Base-by-base conservation (phyloP, 495 filamentous ascomycete genomes). In the Hyaloscypha hepaticicola region DNA sequence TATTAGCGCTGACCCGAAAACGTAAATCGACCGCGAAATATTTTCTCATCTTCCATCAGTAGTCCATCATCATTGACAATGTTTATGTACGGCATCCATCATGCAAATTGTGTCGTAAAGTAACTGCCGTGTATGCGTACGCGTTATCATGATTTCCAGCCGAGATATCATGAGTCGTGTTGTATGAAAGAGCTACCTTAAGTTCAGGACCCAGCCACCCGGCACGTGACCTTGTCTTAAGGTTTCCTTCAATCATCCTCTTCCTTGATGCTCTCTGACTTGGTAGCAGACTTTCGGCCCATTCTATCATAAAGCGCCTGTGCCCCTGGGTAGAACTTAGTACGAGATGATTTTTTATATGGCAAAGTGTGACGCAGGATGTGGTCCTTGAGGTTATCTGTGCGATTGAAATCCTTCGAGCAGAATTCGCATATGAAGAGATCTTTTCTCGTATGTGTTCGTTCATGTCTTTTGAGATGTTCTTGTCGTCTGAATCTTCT, bases 391-490 rank as follows among this genome's bases (percentile, higher is more conserved):
- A 69, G 51, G 67, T 79, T 79, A 58, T 79, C 77, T 0, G 31
- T 58, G 8, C 77, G 67, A 52, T 34, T 61, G 66, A 78, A 77
- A 0, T 50, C 38, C 27, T 72, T 71, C 3, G 21, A 4, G 55
- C 76, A 78, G 58, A 76, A 76, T 14, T 53, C 52, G 61, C 76
- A 78, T 9, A 41, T 16, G 28, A 55, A 68, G 55, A 60, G 55
- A 7, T 67, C 66, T 5, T 26, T 19, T 2, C 45, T 31, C 5
- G 63, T 63, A 49, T 76, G 68, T 0, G 80, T 85, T 65, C 80
- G 79, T 70, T 82, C 80, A 69, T 90, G 88, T 19, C 87, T 77
- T 73, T 87, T 88, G 1, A 88, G 72, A 63, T 90, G 87, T 63
- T 90, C 87, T 38, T 83, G 82, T 52, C 86, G 72, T 73, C 85